phyloP scores from a whole-genome alignment of 352 stramenopile genomes.

The Phytopythium helicoides region DNA sequence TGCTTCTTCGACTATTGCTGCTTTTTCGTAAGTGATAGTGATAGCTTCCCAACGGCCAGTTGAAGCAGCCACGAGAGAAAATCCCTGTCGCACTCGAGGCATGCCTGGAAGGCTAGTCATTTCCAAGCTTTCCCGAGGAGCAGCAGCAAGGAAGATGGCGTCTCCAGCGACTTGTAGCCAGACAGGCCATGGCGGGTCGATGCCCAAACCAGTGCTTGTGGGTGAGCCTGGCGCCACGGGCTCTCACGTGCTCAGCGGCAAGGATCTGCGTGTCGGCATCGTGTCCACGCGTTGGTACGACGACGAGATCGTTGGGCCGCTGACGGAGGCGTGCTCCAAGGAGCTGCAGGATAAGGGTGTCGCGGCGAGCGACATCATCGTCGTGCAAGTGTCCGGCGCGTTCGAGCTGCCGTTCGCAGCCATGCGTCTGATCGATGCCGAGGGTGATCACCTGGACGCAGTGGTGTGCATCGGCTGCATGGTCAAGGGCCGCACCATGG shows the following conservation, averaged over 20 bases:
- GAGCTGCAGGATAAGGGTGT: slow-evolving; percentile 66
- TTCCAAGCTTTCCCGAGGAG: no score
- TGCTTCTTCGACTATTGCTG: no score
- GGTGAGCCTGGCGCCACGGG: slow-evolving; percentile 26
- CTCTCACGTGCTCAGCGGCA: slow-evolving; percentile 24
- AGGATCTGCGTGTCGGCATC: slow-evolving; percentile 44
- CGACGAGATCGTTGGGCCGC: slow-evolving; percentile 41
- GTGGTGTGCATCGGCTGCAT: slow-evolving; percentile 95
- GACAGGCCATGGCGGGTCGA: slow-evolving; percentile 17
- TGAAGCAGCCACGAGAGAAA: no score
- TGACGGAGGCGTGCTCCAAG: slow-evolving; percentile 45
- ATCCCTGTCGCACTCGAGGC: no score
- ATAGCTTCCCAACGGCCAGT: no score
- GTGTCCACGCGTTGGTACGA: slow-evolving; percentile 66
- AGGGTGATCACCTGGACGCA: slow-evolving; percentile 87
- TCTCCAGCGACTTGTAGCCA: slow-evolving; percentile 1
- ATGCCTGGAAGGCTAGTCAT: no score
- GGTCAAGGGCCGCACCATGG: slow-evolving; percentile 94
- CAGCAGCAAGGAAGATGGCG: slow-evolving; percentile 3
- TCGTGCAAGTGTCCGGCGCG: slow-evolving; percentile 86
- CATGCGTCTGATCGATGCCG: slow-evolving; percentile 66
- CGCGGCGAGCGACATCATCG: slow-evolving; percentile 31
- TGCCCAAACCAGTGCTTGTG: slow-evolving; percentile 30
- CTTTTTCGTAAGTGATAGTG: no score
- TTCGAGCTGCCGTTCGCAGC: slow-evolving; percentile 96